phyloP scores from a whole-genome alignment of 805 yeast genomes.

The Metschnikowia rubicola region DNA sequence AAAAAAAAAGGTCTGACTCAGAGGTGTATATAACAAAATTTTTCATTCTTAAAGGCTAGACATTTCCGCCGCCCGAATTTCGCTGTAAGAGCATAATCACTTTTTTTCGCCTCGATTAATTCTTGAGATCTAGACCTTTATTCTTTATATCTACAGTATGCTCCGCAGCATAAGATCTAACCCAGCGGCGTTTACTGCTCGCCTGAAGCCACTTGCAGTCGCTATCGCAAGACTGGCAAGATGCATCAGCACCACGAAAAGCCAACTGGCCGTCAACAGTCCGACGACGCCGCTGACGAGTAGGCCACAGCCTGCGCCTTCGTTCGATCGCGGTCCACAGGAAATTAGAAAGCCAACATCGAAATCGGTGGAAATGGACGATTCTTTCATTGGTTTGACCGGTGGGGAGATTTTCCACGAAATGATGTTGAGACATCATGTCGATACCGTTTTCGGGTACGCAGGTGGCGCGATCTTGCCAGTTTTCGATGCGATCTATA shows the following conservation, averaged over 20 bases:
- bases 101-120: background rate
- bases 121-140: background rate
- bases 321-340: slow-evolving; percentile 40
- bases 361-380: slow-evolving; percentile 52
- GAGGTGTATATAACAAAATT: slow-evolving; percentile 4
- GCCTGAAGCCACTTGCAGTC: slow-evolving; percentile 10
- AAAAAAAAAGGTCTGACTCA: slow-evolving; percentile 10
- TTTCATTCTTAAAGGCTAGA: background rate
- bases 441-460: slow-evolving; percentile 94
- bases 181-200: slow-evolving; percentile 10
- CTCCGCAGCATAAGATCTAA: slow-evolving; percentile 17
- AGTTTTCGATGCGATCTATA: slow-evolving; percentile 94
- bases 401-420: slow-evolving; percentile 99
- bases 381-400: slow-evolving; percentile 89
- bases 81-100: background rate
- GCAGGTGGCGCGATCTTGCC: slow-evolving; percentile 99
- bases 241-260: slow-evolving; percentile 29
- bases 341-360: slow-evolving; percentile 5
- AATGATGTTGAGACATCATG: slow-evolving; percentile 96
- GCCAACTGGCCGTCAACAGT: slow-evolving; percentile 28
- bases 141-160: slow-evolving; percentile 5
- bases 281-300: slow-evolving; percentile 15
- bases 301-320: slow-evolving; percentile 46
- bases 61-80: background rate
- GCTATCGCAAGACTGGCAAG: slow-evolving; percentile 20